These are phyloP conservation scores for Melanopsichium pennsylvanicum DNA, from an alignment of 1,284 basidiomycete genomes.

Conservation along the genomic window DNA sequence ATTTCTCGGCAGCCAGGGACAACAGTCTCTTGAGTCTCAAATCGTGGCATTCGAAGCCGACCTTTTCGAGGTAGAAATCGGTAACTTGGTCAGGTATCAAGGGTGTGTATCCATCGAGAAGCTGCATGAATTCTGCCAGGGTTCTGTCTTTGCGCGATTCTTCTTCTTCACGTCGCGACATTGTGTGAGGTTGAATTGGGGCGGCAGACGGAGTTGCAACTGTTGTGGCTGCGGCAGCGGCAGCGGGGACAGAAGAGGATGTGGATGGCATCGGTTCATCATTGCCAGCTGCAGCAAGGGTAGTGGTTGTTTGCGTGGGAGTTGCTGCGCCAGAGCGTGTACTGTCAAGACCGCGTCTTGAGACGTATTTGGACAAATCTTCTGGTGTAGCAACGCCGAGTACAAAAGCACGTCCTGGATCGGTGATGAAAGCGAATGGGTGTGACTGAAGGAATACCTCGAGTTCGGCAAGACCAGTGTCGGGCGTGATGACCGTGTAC, in stretches of 20 bases:
- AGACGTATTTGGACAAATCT: constrained; percentile 57
- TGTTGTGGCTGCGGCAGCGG: constrained; percentile 14
- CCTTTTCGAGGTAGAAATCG: constrained; percentile 93
- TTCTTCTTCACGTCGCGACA: constrained; percentile 72
- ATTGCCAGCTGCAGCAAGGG: constrained; percentile 3
- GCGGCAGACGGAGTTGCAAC: constrained; percentile 28
- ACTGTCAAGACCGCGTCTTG: constrained; percentile 45
- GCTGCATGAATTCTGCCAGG: constrained; percentile 89
- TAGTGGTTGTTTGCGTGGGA: constrained; percentile 28
- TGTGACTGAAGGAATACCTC: constrained; percentile 57
- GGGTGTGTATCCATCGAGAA: constrained; percentile 96
- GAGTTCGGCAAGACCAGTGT: constrained; percentile 62
- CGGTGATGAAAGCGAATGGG: constrained; percentile 62
- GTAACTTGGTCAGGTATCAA: constrained; percentile 98
- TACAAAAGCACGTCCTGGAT: constrained; percentile 54
- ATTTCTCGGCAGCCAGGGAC: constrained; percentile 95
- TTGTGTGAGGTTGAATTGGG: constrained; percentile 42
- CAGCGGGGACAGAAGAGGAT: constrained; percentile 17
- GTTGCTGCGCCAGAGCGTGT: constrained; percentile 38
- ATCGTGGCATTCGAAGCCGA: constrained; percentile 96
- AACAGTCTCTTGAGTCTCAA: constrained; percentile 78
- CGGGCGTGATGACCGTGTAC: constrained; percentile 58
- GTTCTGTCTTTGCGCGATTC: constrained; percentile 79
- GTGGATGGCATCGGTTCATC: constrained; percentile 41
- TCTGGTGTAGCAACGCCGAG: constrained; percentile 57